Evolutionary conservation across 2,329 filamentous ascomycete species (phyloP), one percentile per base, ranked within the genome.

Genomic region (Trichoderma harzianum): DNA sequence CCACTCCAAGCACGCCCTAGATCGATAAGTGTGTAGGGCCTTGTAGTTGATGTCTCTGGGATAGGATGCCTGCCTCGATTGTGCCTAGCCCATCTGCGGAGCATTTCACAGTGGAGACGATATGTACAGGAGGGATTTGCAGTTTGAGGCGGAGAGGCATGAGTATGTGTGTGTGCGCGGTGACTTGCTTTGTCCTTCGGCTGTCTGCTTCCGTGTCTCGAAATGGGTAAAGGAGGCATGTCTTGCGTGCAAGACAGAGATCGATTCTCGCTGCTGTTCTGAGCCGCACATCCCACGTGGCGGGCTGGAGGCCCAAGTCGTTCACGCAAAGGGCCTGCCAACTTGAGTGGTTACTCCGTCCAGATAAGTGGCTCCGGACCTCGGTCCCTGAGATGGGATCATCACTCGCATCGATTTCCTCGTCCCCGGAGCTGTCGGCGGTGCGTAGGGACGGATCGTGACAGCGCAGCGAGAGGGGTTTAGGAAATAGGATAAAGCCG

Each of bases 221-320:
- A 28, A 47, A 58, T 34, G 53, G 34, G 26, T 14, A 34, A 32
- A 26, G 32, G 30, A 60, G 36, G 36, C 51, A 69, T 69, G 32
- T 30, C 36, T 21, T 61, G 66, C 51, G 39, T 36, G 34, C 26
- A 26, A 68, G 18, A 67, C 7, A 36, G 30, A 53, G 47, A 12
- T 53, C 47, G n/a, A 67, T 57, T 51, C 47, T 24, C 39, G 47
- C 47, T 53, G 47, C 30, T 57, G 16, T 67, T 36, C 21, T 67
- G n/a, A 36, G 55, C 66, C 55, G 39, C 66, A 60, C 65, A 60
- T 47, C 21, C 66, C 66, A 69, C 66, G 66, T 69, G 66, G 66
- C 57, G 55, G 66, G 36, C 55, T 30, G 43, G 43, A 39, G 39
- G 36, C 34, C 55, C 36, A 60, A 18, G 55, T 24, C 57, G 55